Conservation (phyloP, 176 grass and related monocot genomes). For the Thalia dealbata region DNA sequence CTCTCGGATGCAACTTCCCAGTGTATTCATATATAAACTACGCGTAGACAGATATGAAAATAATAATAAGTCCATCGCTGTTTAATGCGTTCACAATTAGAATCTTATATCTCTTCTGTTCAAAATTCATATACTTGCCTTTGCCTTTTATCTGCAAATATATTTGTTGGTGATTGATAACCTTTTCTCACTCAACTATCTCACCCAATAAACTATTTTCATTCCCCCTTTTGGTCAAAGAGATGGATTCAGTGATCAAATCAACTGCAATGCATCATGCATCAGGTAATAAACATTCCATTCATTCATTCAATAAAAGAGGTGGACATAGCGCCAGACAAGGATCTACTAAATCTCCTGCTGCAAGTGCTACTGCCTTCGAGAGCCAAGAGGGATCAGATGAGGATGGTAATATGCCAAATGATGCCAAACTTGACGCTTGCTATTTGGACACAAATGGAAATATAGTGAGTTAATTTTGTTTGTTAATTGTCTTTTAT, state of each 20-base stretch:
- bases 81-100: too few species aligned
- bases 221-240: background rate
- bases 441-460: slow-evolving; percentile 43
- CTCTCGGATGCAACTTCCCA: too few species aligned
- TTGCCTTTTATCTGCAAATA: background rate
- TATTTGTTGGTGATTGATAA: background rate
- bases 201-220: background rate
- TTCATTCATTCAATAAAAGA: slow-evolving; percentile 51
- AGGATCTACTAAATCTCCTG: slow-evolving; percentile 61
- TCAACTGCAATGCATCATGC: slow-evolving; percentile 6
- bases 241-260: background rate
- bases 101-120: too few species aligned
- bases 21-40: too few species aligned
- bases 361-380: slow-evolving; percentile 37
- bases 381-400: slow-evolving; percentile 64
- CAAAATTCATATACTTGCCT: too few species aligned
- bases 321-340: slow-evolving; percentile 33
- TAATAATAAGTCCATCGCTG: too few species aligned
- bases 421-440: slow-evolving; percentile 41
- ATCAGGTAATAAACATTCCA: slow-evolving; percentile 29
- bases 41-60: too few species aligned
- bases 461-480: slow-evolving; percentile 44
- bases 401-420: slow-evolving; percentile 48
- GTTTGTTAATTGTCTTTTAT: background rate
- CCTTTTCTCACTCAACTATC: background rate